A percentile compares a stretch with the other conserved stretches of the same genome.
These are phyloP conservation scores for Chondrus crispus DNA, from an alignment of 23 red algal species.

Conservation along the genomic window DNA sequence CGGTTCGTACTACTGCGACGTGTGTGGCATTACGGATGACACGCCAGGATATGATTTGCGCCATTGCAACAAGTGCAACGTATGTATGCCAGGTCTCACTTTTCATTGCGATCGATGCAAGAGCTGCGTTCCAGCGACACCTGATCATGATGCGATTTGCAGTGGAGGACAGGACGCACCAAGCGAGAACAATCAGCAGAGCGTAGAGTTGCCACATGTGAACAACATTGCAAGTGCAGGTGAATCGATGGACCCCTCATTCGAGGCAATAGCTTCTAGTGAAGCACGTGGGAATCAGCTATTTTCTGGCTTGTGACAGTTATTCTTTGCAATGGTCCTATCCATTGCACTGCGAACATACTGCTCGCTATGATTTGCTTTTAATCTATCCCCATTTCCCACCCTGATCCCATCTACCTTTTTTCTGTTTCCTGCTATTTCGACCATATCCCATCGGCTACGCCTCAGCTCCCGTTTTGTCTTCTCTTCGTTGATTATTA, in stretches of 20 bases:
- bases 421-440: too few relatives aligned
- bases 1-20: conserved; percentile 65
- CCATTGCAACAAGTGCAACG: conserved; percentile 59
- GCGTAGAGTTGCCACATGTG: too few relatives aligned
- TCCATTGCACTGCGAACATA: too few relatives aligned
- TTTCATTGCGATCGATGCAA: conserved; percentile 68
- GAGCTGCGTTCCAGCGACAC: conserved; percentile 58
- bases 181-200: background rate
- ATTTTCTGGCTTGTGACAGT: conserved; percentile 28
- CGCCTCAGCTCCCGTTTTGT: too few relatives aligned
- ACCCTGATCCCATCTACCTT: too few relatives aligned
- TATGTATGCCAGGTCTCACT: conserved; percentile 66
- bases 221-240: background rate
- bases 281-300: conserved; percentile 18
- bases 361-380: too few relatives aligned
- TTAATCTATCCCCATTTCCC: too few relatives aligned
- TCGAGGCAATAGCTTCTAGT: background rate
- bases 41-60: conserved; percentile 49
- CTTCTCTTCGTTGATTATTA: too few relatives aligned
- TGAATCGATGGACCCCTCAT: background rate
- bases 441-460: too few relatives aligned
- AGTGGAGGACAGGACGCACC: background rate
- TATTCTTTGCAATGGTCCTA: too few relatives aligned
- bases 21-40: conserved; percentile 61
- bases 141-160: conserved; percentile 52